phyloP scores from a whole-genome alignment of 805 yeast species.

The Kodamaea lidongshanica region DNA sequence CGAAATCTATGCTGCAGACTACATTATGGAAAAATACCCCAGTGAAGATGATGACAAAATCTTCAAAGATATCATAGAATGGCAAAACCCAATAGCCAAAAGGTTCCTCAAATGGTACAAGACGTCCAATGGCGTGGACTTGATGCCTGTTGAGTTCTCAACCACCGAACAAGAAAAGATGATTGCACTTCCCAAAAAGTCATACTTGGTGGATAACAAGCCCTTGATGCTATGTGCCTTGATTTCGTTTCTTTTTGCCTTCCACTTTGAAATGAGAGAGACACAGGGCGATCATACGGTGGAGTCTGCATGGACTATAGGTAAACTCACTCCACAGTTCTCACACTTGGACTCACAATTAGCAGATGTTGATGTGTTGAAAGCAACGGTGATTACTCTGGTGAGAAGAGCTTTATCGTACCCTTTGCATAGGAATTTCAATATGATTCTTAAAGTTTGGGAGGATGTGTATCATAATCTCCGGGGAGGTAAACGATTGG shows the following conservation, averaged over 20 bases:
- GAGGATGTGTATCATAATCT: conserved; percentile 62
- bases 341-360: conserved; percentile 62
- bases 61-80: conserved; percentile 41
- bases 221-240: conserved; percentile 54
- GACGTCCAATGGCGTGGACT: conserved; percentile 18
- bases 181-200: conserved; percentile 60
- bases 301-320: conserved; percentile 93
- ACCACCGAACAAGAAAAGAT: conserved; percentile 60
- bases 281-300: conserved; percentile 65
- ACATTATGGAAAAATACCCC: conserved; percentile 52
- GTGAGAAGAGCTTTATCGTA: conserved; percentile 68
- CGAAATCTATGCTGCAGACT: conserved; percentile 84
- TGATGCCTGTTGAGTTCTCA: conserved; percentile 48
- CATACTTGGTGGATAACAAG: conserved; percentile 49
- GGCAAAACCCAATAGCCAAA: conserved; percentile 45
- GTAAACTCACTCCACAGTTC: conserved; percentile 76
- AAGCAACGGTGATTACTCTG: conserved; percentile 53
- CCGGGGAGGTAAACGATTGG: conserved; percentile 60
- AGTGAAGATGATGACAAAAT: conserved; percentile 48
- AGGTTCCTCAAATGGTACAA: conserved; percentile 46
- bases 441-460: conserved; percentile 59
- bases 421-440: conserved; percentile 74
- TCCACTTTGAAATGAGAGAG: conserved; percentile 68
- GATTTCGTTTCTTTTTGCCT: conserved; percentile 63
- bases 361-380: conserved; percentile 34